Base-by-base conservation (phyloP, 495 filamentous ascomycete species). In the Podospora comata region DNA sequence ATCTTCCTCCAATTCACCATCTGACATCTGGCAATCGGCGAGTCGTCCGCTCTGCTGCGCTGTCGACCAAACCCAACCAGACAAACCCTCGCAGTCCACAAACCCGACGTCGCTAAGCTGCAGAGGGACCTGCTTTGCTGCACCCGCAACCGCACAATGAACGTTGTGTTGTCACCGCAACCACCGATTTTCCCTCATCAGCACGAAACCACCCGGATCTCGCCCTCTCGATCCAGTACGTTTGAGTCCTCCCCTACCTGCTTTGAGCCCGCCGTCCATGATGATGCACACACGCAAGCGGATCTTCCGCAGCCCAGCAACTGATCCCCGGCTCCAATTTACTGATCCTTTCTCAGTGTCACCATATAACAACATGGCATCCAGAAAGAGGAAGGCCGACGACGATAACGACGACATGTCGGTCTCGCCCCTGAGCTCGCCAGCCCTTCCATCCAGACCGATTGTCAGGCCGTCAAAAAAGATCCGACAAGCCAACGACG, bases 401-500 rank as follows among this genome's bases (percentile, higher is more conserved):
- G 93, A 96, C 67, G 91, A 95, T 72, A 88, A 89, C 75, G 90
- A 92, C 74, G 90, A 91, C 71, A 96, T 96, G 92, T 94, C 91
- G 44, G 87, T 91, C 56, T 96, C 93, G 56, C 93, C 93, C 0
- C 85, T 86, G 27, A 88, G 83, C 78, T 96, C 92, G 32, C 93
- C 93, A n/a, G 87, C 89, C 39, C 83, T 89, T 60, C 80, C 86
- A 71, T 82, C 85, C 69, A 86, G 92, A 65, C 75, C 82, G 28
- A 79, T 91, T 59, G 80, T 88, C 53, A 85, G 91, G 69, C 86
- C 91, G 19, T 72, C 84, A n/a, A 85, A 88, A 73, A 86, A 81
- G 72, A 65, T 78, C 5, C 85, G 91, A 73, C 83, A 83, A 28
- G 75, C 66, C 44, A 86, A 85, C 72, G 93, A 94, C 72, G 93